These are phyloP conservation scores for Leishmania lainsoni DNA, from an alignment of 208 protist genomes.

Conservation along the genomic window DNA sequence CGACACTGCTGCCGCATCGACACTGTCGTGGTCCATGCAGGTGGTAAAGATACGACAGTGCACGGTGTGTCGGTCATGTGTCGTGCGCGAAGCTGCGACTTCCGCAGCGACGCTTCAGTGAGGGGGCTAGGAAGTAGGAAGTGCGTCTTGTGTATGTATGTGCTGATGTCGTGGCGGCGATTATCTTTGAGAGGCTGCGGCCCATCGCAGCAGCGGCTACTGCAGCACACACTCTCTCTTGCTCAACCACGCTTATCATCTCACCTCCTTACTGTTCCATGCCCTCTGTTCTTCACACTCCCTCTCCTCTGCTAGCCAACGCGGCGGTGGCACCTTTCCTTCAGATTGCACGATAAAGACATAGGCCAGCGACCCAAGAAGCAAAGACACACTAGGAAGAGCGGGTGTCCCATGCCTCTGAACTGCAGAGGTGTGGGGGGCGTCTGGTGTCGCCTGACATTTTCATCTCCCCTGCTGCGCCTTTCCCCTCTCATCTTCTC, in stretches of 20 bases:
- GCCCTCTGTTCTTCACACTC: not conserved
- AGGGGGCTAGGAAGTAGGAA: not conserved
- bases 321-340: not conserved
- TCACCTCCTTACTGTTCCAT: not conserved
- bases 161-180: not conserved
- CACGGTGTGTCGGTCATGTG: constrained; percentile 22
- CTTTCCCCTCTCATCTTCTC: no score
- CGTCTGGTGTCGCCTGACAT: not conserved
- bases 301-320: not conserved
- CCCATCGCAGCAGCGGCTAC: not conserved
- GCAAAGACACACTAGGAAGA: not conserved
- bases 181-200: not conserved
- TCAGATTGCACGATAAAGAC: not conserved
- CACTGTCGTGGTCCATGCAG: constrained; percentile 16
- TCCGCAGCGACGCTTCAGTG: constrained; percentile 2
- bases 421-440: not conserved
- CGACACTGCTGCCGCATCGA: not conserved
- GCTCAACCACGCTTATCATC: not conserved
- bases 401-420: not conserved
- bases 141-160: not conserved
- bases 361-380: not conserved
- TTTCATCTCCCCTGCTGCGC: not conserved
- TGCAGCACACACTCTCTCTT: not conserved
- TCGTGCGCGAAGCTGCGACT: constrained; percentile 10
- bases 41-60: constrained; percentile 24